Evolutionary conservation across 768 basidiomycete species (phyloP).

Genomic region (Pulveroboletus sp.): DNA sequence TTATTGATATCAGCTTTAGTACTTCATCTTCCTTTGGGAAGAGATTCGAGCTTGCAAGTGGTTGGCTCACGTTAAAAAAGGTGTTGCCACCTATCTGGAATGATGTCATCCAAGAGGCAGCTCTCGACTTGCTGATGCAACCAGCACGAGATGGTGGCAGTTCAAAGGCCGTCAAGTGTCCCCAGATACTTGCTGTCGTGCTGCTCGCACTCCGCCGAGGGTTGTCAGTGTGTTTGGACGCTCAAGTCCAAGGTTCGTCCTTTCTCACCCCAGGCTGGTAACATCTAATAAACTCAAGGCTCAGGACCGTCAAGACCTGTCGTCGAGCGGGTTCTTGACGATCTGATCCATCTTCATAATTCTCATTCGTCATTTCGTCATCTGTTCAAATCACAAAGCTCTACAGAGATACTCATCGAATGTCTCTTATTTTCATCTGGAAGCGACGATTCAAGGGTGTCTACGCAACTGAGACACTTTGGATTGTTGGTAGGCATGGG

Average conservation of each 20-base stretch:
- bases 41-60: conserved; percentile 83
- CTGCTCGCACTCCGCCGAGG: conserved; percentile 65
- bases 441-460: conserved; percentile 27
- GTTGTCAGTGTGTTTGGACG: conserved; percentile 34
- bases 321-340: conserved; percentile 48
- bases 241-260: conserved; percentile 17
- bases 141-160: conserved; percentile 15
- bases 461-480: conserved; percentile 71
- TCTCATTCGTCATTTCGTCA: conserved; percentile 65
- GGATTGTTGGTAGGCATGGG: conserved; percentile 67
- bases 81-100: conserved; percentile 73
- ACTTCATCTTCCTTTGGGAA: conserved; percentile 63
- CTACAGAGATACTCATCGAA: conserved; percentile 64
- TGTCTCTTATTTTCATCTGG: conserved; percentile 50
- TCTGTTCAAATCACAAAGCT: conserved; percentile 69
- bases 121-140: conserved; percentile 70
- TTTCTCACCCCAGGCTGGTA: not conserved
- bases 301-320: conserved; percentile 23
- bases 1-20: conserved; percentile 56
- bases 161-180: conserved; percentile 46
- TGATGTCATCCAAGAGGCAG: conserved; percentile 57
- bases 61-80: conserved; percentile 74
- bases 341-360: conserved; percentile 66
- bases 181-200: conserved; percentile 71
- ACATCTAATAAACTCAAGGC: not conserved